phyloP scores from a whole-genome alignment of 768 basidiomycete species.

The Lactarius hatsudake region DNA sequence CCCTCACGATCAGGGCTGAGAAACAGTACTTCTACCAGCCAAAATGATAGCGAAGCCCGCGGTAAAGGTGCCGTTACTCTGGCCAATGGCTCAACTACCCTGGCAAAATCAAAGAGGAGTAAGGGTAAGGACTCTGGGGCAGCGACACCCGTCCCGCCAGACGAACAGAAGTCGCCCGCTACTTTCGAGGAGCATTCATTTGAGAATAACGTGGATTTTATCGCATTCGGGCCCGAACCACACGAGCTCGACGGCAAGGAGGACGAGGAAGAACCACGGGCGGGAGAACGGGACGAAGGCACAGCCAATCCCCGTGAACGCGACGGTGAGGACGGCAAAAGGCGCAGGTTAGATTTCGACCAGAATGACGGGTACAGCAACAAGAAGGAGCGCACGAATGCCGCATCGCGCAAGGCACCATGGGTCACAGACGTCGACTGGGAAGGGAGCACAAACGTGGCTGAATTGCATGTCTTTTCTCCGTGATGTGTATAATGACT shows the following conservation, averaged over 20 bases:
- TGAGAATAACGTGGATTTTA: constrained; percentile 21
- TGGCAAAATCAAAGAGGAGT: constrained; percentile 7
- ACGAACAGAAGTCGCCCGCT: not conserved
- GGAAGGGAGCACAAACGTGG: constrained; percentile 70
- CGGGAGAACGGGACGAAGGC: constrained; percentile 25
- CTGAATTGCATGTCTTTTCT: constrained; percentile 66
- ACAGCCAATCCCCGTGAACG: constrained; percentile 25
- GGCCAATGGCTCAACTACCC: not conserved
- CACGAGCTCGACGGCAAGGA: constrained; percentile 26
- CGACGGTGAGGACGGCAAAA: constrained; percentile 36
- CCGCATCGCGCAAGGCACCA: constrained; percentile 50
- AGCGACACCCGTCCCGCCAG: constrained; percentile 4
- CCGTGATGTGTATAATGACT: constrained; percentile 10
- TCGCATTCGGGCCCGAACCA: constrained; percentile 20
- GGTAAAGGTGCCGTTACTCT: not conserved
- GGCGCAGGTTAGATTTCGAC: constrained; percentile 50
- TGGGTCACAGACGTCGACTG: constrained; percentile 75
- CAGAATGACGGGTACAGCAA: constrained; percentile 49
- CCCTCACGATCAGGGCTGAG: not conserved
- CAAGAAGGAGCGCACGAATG: constrained; percentile 52
- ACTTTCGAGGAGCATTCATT: constrained; percentile 8
- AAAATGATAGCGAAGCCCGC: not conserved
- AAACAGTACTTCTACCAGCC: not conserved
- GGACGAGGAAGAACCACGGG: constrained; percentile 8
- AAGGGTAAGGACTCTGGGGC: constrained; percentile 11